Evolutionary conservation across 768 basidiomycete species (phyloP).

Genomic region (Leccinum longicurvipes): DNA sequence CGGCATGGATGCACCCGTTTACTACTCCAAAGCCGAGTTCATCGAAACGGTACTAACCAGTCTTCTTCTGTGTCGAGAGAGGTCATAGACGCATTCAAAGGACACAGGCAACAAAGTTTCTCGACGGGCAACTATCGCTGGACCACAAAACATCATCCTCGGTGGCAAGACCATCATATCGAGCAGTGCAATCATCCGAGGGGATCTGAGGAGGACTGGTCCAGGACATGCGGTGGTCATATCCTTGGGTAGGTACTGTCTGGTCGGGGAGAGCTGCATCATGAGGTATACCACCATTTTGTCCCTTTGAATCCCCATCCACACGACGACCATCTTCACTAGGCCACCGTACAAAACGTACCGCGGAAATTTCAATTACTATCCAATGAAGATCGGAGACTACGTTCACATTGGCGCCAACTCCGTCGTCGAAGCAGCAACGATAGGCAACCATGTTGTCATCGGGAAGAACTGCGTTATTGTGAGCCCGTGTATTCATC

Average conservation of each 20-base stretch:
- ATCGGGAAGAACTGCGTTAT: constrained; percentile 96
- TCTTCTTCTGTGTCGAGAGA: not conserved
- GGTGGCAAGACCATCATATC: constrained; percentile 97
- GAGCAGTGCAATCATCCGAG: constrained; percentile 84
- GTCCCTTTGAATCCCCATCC: not conserved
- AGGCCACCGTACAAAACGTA: constrained; percentile 90
- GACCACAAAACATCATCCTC: constrained; percentile 94
- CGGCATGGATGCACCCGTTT: constrained; percentile 68
- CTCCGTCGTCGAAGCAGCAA: constrained; percentile 89
- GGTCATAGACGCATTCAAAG: constrained; percentile 37
- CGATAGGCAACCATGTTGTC: constrained; percentile 89
- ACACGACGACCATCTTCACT: not conserved
- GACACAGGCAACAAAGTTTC: constrained; percentile 97
- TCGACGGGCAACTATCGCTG: constrained; percentile 84
- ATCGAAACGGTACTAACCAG: constrained; percentile 72
- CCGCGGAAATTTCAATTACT: constrained; percentile 91
- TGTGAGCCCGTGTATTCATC: constrained; percentile 42
- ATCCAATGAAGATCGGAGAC: constrained; percentile 96
- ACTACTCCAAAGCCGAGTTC: constrained; percentile 79
- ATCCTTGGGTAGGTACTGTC: constrained; percentile 88
- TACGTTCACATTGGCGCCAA: constrained; percentile 92
- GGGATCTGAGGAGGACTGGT: constrained; percentile 86
- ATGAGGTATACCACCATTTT: constrained; percentile 59
- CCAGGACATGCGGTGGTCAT: constrained; percentile 94
- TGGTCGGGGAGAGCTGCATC: constrained; percentile 85